A percentile compares a stretch with the other conserved stretches of the same genome.
Evolutionary conservation across 2,329 filamentous ascomycete genomes (phyloP).

Genomic region (Aspergillus hortae): DNA sequence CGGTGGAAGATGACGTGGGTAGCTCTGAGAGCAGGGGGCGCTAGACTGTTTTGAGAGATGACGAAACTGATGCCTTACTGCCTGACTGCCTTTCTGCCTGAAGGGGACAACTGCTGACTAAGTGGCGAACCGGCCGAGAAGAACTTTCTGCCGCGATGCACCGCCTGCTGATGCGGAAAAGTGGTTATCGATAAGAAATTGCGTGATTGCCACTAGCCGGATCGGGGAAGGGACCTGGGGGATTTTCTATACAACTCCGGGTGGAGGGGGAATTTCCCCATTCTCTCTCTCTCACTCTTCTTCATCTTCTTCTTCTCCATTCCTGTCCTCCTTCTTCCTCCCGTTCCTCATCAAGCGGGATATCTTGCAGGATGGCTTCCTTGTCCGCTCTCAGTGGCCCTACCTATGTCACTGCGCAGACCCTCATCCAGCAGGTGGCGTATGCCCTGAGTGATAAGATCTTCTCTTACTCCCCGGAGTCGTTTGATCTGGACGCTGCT

Average conservation of each 20-base stretch:
- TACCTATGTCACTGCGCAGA: slow-evolving; percentile 89
- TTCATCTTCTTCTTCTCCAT: slow-evolving; percentile 23
- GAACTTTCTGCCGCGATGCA: slow-evolving; percentile 15
- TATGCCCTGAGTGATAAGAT: slow-evolving; percentile 95
- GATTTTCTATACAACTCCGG: slow-evolving; percentile 21
- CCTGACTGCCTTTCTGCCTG: not conserved
- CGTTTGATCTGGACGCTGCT: slow-evolving; percentile 84
- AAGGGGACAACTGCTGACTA: not conserved
- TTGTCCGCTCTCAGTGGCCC: slow-evolving; percentile 70
- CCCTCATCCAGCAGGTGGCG: slow-evolving; percentile 91
- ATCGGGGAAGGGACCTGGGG: slow-evolving; percentile 26
- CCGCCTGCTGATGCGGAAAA: slow-evolving; percentile 9
- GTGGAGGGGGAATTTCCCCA: slow-evolving; percentile 11
- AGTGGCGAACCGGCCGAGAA: slow-evolving; percentile 9
- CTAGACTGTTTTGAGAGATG: not conserved
- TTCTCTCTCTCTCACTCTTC: slow-evolving; percentile 19
- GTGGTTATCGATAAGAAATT: slow-evolving; percentile 28
- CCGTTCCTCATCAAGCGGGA: slow-evolving; percentile 13
- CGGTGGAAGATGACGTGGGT: slow-evolving; percentile 5
- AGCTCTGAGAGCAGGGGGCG: slow-evolving; percentile 14
- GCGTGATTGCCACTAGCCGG: slow-evolving; percentile 33
- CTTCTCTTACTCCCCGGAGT: slow-evolving; percentile 92
- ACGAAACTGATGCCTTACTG: not conserved
- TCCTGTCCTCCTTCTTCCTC: slow-evolving; percentile 8
- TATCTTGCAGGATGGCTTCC: slow-evolving; percentile 29